Evolutionary conservation across 768 basidiomycete genomes (phyloP), one percentile per base, ranked within the genome.

Genomic region (Rhizopogon vesiculosus): DNA sequence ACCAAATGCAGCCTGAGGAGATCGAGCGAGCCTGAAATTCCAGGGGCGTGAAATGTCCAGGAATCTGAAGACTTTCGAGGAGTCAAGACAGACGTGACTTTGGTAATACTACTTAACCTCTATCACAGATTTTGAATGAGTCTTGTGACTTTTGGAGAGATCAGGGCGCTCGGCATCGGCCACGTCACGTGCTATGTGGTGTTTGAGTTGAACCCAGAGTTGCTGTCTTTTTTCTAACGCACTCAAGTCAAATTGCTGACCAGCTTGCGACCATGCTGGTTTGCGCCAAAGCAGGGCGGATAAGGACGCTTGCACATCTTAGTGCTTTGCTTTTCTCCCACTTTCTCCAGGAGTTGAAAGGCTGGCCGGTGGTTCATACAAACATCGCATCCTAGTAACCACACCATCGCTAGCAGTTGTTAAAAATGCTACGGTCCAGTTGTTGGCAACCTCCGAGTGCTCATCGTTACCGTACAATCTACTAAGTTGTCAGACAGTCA

Each of bases 211-310:
- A 25, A 25, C 25, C 25, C 25, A 25, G 25, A 25, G 25, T 62
- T 53, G 41, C 28, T 0, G 29, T 16, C 3, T 40, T 10, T 54
- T 59, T 54, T 59, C 51, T 54, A 64, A 61, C 69, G 69, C 67
- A 69, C 67, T 70, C 67, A 61, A 55, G 67, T 69, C 67, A 69
- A 69, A 69, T 69, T 69, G 59, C 67, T 67, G 59, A 60, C 58
- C 69, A 59, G 35, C 51, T 48, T 35, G 53, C 16, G 40, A 25
- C 35, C 42, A 58, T 35, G 44, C 53, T 67, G 67, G 69, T 70
- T 42, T 70, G 67, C 66, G 67, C 67, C 67, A 70, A 70, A 70
- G 67, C 50, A 70, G 67, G 62, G 67, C 67, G 67, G 51, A 69
- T 28, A 69, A 54, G 31, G 40, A 70, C 45, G 51, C 59, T 45